Conservation (phyloP, 352 stramenopile genomes). For the Phytophthora fragariaefolia region DNA sequence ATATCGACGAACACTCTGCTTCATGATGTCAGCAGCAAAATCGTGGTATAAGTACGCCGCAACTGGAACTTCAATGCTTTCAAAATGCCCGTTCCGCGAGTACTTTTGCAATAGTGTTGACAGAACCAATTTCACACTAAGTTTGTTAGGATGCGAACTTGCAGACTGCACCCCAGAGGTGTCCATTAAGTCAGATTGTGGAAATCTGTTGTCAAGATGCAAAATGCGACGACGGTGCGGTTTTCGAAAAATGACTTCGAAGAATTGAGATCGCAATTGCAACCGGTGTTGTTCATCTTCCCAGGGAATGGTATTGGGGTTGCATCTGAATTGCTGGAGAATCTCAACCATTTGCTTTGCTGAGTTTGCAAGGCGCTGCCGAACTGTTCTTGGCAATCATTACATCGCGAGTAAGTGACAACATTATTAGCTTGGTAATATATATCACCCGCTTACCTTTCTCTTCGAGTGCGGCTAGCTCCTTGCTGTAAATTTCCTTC, state of each 20-base stretch:
- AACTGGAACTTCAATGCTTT: conserved; percentile 50
- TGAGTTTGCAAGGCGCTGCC: conserved; percentile 70
- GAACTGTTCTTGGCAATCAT: conserved; percentile 42
- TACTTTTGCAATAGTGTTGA: conserved; percentile 80
- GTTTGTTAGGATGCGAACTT: conserved; percentile 40
- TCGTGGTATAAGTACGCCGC: conserved; percentile 70
- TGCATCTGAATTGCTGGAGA: conserved; percentile 60
- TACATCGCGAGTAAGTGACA: neutral
- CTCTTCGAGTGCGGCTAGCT: conserved; percentile 70
- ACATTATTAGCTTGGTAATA: neutral
- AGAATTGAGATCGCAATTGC: conserved; percentile 54
- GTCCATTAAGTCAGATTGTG: conserved; percentile 2
- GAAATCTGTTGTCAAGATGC: conserved; percentile 20
- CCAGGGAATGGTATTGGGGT: conserved; percentile 65
- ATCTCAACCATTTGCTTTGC: conserved; percentile 78
- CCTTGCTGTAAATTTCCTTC: conserved; percentile 72
- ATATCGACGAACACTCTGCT: conserved; percentile 49
- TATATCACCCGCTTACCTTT: conserved; percentile 47
- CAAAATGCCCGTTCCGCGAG: conserved; percentile 81
- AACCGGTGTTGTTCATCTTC: conserved; percentile 53
- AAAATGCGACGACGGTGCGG: conserved; percentile 44
- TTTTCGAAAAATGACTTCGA: conserved; percentile 74
- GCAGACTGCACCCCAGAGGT: neutral
- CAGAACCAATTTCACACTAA: conserved; percentile 55
- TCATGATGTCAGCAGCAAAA: conserved; percentile 55